Evolutionary conservation across 2,329 filamentous ascomycete genomes (phyloP).

Genomic region (Sporothrix phasma): DNA sequence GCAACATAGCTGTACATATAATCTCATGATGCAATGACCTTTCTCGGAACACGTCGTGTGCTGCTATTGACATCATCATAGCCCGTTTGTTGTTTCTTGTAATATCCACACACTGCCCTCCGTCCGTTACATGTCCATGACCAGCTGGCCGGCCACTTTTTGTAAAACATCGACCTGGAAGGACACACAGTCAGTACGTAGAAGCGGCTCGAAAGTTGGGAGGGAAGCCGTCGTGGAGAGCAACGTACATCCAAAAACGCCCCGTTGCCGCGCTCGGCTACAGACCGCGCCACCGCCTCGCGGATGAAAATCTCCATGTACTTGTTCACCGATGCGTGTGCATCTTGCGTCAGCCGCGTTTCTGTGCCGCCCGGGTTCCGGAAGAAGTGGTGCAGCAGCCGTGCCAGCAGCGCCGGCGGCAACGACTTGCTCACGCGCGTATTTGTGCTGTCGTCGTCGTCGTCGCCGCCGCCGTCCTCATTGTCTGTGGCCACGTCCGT

Average conservation of each 20-base stretch:
- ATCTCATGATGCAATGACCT: conserved; percentile 6
- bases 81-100: too few species aligned
- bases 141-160: conserved; percentile 72
- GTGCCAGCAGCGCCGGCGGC: conserved; percentile 63
- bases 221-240: not conserved
- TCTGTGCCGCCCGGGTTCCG: conserved; percentile 41
- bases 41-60: not conserved
- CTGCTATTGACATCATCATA: not conserved
- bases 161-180: conserved; percentile 75
- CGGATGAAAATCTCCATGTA: conserved; percentile 88
- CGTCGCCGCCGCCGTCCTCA: conserved; percentile 29
- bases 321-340: conserved; percentile 64
- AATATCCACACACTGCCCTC: not conserved
- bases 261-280: conserved; percentile 53
- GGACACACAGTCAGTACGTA: not conserved
- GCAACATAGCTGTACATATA: conserved; percentile 9
- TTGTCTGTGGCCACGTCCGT: not conserved
- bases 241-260: conserved; percentile 66
- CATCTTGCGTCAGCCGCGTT: conserved; percentile 66
- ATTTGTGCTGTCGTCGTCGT: conserved; percentile 21
- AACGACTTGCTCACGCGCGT: conserved; percentile 39
- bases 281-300: conserved; percentile 74
- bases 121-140: conserved; percentile 64
- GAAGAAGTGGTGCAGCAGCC: conserved; percentile 72
- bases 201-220: too few species aligned